Conservation (phyloP, 1,139 yeast genomes). For the Hansenula anomala region DNA sequence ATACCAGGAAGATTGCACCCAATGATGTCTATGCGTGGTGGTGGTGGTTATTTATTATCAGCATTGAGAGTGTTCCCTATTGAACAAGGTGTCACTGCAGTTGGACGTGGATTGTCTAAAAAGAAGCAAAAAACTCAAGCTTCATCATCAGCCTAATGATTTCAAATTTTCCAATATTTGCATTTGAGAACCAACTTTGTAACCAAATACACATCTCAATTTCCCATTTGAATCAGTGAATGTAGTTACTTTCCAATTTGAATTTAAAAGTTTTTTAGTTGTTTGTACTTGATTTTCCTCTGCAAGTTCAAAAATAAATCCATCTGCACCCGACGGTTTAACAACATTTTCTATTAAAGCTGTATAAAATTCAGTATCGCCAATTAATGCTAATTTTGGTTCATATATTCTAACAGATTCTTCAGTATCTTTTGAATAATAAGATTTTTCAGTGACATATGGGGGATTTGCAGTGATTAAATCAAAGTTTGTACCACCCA, state of each 20-base stretch:
- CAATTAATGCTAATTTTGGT: conserved; percentile 73
- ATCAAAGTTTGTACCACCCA: conserved; percentile 27
- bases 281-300: conserved; percentile 23
- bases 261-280: conserved; percentile 12
- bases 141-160: background rate
- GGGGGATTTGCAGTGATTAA: conserved; percentile 86
- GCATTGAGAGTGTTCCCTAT: conserved; percentile 79
- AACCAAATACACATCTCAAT: conserved; percentile 28
- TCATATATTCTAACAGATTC: conserved; percentile 67
- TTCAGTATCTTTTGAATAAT: conserved; percentile 34
- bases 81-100: conserved; percentile 31
- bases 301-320: conserved; percentile 40
- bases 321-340: conserved; percentile 33
- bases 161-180: conserved; percentile 9
- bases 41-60: conserved; percentile 83
- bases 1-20: conserved; percentile 95
- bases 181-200: conserved; percentile 22
- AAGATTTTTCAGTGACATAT: conserved; percentile 56
- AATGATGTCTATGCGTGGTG: conserved; percentile 87
- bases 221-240: conserved; percentile 26
- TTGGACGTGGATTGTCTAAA: conserved; percentile 21
- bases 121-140: conserved; percentile 7
- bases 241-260: conserved; percentile 21
- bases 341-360: conserved; percentile 45
- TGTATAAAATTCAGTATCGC: conserved; percentile 66